phyloP scores from a whole-genome alignment of 768 basidiomycete genomes.

The Ramaria sp. region DNA sequence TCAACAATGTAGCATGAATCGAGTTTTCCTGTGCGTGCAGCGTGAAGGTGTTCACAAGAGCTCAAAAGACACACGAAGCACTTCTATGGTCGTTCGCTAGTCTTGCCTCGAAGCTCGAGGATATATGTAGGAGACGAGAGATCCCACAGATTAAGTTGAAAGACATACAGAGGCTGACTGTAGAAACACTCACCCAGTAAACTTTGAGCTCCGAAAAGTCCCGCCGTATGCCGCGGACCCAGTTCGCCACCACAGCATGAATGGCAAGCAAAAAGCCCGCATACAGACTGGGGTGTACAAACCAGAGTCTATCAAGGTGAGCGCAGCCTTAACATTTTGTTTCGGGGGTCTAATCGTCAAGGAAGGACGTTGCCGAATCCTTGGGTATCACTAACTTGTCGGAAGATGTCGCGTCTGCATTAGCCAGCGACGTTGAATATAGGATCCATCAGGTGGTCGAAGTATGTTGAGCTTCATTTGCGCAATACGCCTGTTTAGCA shows the following conservation, averaged over 20 bases:
- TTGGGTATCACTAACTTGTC: slow-evolving; percentile 66
- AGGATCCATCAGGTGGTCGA: slow-evolving; percentile 91
- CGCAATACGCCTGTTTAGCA: slow-evolving; percentile 4
- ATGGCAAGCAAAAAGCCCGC: slow-evolving; percentile 36
- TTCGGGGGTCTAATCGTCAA: slow-evolving; percentile 1
- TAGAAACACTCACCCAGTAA: too few species aligned
- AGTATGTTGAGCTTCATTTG: slow-evolving; percentile 30
- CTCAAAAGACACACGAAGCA: too few species aligned
- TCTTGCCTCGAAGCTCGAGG: too few species aligned
- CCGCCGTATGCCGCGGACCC: neutral
- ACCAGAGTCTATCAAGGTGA: slow-evolving; percentile 50
- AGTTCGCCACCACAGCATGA: slow-evolving; percentile 15
- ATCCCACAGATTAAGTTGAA: too few species aligned
- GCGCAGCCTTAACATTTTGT: neutral
- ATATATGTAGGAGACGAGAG: too few species aligned
- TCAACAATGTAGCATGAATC: too few species aligned
- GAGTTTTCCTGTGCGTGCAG: too few species aligned
- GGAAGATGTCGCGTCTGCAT: slow-evolving; percentile 67
- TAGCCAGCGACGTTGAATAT: slow-evolving; percentile 96
- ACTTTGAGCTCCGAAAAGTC: neutral
- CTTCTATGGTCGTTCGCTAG: too few species aligned
- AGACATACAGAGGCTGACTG: too few species aligned
- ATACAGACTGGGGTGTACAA: slow-evolving; percentile 50
- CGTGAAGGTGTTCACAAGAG: too few species aligned
- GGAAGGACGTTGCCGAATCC: slow-evolving; percentile 85